Base-by-base conservation (phyloP, 306 rosid genomes). In the Lablab purpureus region DNA sequence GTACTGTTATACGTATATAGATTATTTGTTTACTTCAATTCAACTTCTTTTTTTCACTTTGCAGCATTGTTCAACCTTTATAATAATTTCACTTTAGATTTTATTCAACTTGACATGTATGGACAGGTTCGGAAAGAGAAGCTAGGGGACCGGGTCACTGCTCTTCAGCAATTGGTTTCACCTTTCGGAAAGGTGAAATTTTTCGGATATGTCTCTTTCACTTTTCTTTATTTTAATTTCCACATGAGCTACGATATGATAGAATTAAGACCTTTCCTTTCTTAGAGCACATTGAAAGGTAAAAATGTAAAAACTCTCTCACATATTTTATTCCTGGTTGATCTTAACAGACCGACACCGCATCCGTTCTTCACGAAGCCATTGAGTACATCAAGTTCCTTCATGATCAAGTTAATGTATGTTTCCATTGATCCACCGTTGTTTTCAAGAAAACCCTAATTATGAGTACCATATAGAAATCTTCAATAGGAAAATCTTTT, bases 91-190 rank as follows among this genome's bases (percentile, higher is more conserved):
- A 32, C 52, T 71, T 62, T 21, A 41, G 64, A 45, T 70, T 70
- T 70, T 40, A 43, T 63, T 19, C 70, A 62, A 76, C 65, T 82
- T 77, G 68, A 22, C 18, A 19, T 66, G 40, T 71, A 34, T 65
- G 86, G 69, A 66, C 82, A 90, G 97, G 97, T 90, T 77, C 89
- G 97, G 82, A 93, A 93, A 88, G 97, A 93, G 94, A 93, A 93
- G 91, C 90, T 93, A 12, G 96, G 97, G 90, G 97, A 93, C 94
- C 92, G 97, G 64, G 81, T 92, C 79, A 92, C 97, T 69, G 97
- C 96, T 27, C 97, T 92, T 67, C 97, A 92, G 79, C 97, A 92
- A 84, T 73, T 92, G 77, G 97, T 92, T 87, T 90, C 97, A 65
- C 97, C 97, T 85, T 92, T 93, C 88, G 96, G 96, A 93, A 93